Evolutionary conservation across 2,329 filamentous ascomycete genomes (phyloP).

Genomic region (Pyricularia sp.): DNA sequence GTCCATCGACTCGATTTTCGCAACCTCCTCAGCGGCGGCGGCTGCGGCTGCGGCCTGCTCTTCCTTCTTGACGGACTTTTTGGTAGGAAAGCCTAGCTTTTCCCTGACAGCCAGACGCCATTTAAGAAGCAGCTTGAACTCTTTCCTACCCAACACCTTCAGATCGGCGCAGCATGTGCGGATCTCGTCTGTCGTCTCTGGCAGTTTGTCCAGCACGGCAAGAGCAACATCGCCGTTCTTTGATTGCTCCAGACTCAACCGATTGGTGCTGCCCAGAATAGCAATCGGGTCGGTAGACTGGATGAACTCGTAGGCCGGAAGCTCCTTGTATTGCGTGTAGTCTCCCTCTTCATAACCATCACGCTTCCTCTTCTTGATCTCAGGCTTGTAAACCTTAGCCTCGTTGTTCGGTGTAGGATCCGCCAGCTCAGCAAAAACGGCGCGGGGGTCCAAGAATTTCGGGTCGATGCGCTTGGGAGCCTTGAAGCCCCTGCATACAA

Average conservation of each 20-base stretch:
- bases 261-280: conserved; percentile 79
- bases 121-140: conserved; percentile 81
- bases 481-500: conserved; percentile 92
- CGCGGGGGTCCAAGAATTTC: conserved; percentile 78
- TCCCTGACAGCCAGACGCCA: conserved; percentile 89
- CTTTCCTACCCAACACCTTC: conserved; percentile 84
- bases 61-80: conserved; percentile 48
- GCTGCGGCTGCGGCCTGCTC: conserved; percentile 20
- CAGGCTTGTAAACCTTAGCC: conserved; percentile 95
- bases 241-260: conserved; percentile 72
- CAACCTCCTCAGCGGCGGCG: conserved; percentile 57
- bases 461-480: conserved; percentile 90
- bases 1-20: conserved; percentile 82
- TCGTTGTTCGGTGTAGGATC: conserved; percentile 88
- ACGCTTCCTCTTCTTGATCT: conserved; percentile 94
- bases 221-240: conserved; percentile 76
- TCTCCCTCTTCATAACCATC: conserved; percentile 97
- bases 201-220: conserved; percentile 74
- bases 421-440: conserved; percentile 87
- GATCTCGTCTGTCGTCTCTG: conserved; percentile 80
- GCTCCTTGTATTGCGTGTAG: conserved; percentile 84
- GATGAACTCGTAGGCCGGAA: conserved; percentile 84
- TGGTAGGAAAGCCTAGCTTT: conserved; percentile 76
- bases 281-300: conserved; percentile 89
- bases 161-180: conserved; percentile 70